Evolutionary conservation across 345 rosid species (phyloP), one percentile per base, ranked within the genome.

Genomic region (Populus tremula): DNA sequence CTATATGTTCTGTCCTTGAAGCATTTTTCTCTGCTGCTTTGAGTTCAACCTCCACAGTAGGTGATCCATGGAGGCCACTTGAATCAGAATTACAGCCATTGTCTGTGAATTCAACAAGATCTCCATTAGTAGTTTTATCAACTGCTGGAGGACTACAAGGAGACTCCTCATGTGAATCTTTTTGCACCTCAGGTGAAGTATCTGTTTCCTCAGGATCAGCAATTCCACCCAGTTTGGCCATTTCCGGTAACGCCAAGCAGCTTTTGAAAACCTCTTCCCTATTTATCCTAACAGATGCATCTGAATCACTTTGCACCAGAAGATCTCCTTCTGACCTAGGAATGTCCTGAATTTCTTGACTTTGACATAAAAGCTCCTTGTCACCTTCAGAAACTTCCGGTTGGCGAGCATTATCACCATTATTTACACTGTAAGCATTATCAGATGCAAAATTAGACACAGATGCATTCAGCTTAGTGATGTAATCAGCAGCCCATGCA

Each of bases 401-500:
- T 50, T 11, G 80, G 56, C 70, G 49, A 38, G 80, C 85, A 82
- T 53, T 63, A 66, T 38, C 74, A 43, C 64, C 84, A 74, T 66
- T 75, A 73, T 74, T 78, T n/a, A 10, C 16, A 41, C 12, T 56
- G 67, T 70, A 74, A 75, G 72, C 74, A 69, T 41, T 82, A 71
- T 77, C 80, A 41, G 71, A 61, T n/a, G 36, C 84, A 73, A 63
- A 83, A 76, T 83, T 77, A 70, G 81, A 67, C 61, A 81, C 69
- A 75, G 88, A 68, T 61, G 84, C 76, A 77, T 84, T 87, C 75
- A 89, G 78, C 84, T 81, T 85, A 68, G 59, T 47, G 35, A 86
- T 81, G 81, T 85, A 88, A 74, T 84, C 85, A 84, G 86, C 76
- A 53, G 81, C 89, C 93, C 89, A 89, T 0, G 72, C 77, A 82